These are phyloP conservation scores for Solanum aculeatissimum DNA, from an alignment of 305 asterid genomes.

Conservation along the genomic window DNA sequence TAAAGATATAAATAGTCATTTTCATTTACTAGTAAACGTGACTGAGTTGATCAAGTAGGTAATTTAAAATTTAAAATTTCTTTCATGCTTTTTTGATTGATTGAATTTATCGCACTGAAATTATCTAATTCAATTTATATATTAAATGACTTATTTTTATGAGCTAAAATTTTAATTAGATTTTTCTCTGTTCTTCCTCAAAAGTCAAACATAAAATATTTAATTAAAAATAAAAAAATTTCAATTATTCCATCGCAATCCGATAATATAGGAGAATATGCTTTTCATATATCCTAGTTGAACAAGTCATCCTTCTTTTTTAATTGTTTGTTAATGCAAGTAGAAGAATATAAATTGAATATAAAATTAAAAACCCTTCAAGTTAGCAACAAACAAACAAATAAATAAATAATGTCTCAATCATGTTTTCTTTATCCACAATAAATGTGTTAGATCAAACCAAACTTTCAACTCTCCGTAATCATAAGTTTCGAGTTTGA, in stretches of 20 bases:
- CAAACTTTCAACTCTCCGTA: not conserved
- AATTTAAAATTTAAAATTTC: too few species aligned
- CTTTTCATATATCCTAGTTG: not conserved
- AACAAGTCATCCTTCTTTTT: not conserved
- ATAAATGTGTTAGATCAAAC: not conserved
- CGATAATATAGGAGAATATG: not conserved
- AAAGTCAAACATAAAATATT: not conserved
- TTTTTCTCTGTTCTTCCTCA: not conserved
- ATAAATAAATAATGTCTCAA: not conserved
- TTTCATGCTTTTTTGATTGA: too few species aligned
- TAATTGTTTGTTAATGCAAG: not conserved
- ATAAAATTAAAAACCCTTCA: not conserved
- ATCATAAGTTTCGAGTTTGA: not conserved
- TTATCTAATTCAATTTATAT: too few species aligned
- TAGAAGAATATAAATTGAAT: not conserved
- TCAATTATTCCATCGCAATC: not conserved
- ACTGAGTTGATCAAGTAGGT: too few species aligned
- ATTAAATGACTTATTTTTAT: not conserved
- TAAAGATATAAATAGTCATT: not conserved
- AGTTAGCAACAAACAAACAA: not conserved
- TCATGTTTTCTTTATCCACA: not conserved
- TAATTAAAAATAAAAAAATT: accelerated
- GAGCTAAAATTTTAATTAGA: not conserved
- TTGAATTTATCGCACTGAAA: too few species aligned
- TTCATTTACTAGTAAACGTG: not conserved